phyloP scores from a whole-genome alignment of 208 protist genomes.

The Dictyostelium gargantuum region DNA sequence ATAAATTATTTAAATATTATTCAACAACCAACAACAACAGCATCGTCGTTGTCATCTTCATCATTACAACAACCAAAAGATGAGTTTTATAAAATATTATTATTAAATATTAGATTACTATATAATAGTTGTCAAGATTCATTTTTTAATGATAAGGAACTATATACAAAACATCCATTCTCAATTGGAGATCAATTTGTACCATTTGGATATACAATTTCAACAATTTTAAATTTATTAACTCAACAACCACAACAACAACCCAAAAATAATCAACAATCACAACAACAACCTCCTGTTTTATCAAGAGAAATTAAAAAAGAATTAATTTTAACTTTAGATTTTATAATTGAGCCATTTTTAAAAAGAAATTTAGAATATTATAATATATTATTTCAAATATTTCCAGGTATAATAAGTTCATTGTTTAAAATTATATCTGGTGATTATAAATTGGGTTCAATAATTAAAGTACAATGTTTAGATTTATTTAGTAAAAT shows the following conservation, averaged over 20 bases:
- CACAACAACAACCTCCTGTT: background rate
- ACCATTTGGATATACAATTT: conserved; percentile 2
- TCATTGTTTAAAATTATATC: background rate
- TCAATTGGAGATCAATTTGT: background rate
- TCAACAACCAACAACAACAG: background rate
- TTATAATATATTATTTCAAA: background rate
- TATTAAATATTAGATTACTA: background rate
- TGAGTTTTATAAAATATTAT: background rate
- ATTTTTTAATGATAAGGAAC: background rate
- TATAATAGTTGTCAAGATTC: background rate
- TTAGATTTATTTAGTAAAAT: conserved; percentile 25
- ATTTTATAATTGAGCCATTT: background rate
- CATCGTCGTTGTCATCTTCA: too few species aligned
- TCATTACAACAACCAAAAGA: background rate
- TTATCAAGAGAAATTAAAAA: conserved; percentile 21
- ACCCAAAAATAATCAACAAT: background rate
- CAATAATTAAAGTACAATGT: conserved; percentile 11
- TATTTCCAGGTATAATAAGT: background rate
- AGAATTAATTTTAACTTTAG: background rate
- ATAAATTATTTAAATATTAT: background rate
- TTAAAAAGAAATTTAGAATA: background rate
- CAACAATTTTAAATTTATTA: background rate
- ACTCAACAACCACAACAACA: background rate
- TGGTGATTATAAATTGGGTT: conserved; percentile 28
- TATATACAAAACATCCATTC: background rate